These are phyloP conservation scores for Plantago ovata DNA, from an alignment of 257 asterid species.

Conservation along the genomic window DNA sequence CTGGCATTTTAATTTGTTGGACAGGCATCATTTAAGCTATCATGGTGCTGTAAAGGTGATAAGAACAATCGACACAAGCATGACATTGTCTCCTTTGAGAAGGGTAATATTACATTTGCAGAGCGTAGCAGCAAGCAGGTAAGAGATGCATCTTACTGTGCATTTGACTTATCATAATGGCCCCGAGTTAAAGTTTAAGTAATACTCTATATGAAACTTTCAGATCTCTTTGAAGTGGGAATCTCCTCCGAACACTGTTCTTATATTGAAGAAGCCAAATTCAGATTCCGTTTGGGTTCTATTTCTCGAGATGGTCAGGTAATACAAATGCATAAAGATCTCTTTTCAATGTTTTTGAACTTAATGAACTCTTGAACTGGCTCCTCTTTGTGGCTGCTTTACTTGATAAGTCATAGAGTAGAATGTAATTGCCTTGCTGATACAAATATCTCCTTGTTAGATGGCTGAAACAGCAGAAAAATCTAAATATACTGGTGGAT, in stretches of 20 bases:
- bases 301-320: constrained; percentile 87
- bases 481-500: constrained; percentile 66
- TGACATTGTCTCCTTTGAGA: constrained; percentile 90
- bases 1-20: constrained; percentile 19
- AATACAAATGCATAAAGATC: constrained; percentile 20
- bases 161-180: constrained; percentile 2
- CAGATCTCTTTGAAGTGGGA: constrained; percentile 86
- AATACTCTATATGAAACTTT: constrained; percentile 12
- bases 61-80: constrained; percentile 86
- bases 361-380: neutral
- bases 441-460: constrained; percentile 38
- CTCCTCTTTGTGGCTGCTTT: constrained; percentile 16
- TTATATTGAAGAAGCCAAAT: constrained; percentile 84
- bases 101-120: constrained; percentile 90
- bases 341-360: neutral
- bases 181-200: neutral
- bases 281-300: constrained; percentile 60
- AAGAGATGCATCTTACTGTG: neutral
- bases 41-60: constrained; percentile 96
- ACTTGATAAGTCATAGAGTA: constrained; percentile 6
- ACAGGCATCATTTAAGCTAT: constrained; percentile 88
- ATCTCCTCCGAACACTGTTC: constrained; percentile 81
- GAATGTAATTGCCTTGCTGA: constrained; percentile 7
- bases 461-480: constrained; percentile 82
- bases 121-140: constrained; percentile 98